Evolutionary conservation across 345 rosid genomes (phyloP), one percentile per base, ranked within the genome.

Genomic region (Eucalyptus tenuipes): DNA sequence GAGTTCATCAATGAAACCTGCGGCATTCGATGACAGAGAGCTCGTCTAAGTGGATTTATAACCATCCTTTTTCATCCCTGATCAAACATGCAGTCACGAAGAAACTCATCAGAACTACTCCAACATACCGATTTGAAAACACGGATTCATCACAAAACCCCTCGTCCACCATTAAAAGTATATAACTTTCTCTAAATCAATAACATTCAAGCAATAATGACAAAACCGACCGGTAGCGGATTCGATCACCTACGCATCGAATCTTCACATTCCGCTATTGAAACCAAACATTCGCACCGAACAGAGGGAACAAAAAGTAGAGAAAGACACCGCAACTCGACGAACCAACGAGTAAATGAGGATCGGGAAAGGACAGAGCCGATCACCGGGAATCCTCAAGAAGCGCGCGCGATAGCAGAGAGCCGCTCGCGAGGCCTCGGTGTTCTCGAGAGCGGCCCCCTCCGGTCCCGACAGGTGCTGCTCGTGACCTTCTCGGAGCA

Each of bases 21-120:
- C 97, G 53, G 99, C 99, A 90, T 97, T 93, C 95, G 12, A 98
- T 94, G 57, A 98, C 96, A 91, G 91, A 97, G 1, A 96, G 94
- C 89, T 95, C 95, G 92, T 96, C 99, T 85, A 97, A 90, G 90
- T 98, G 57, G 99, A 90, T 98, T 97, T 44, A 96, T 95, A 87
- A 95, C 99, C 99, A 96, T 97, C 94, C 24, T 96, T 98, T 89
- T 95, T 95, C 98, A 97, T 96, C 53, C 99, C 99, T 98, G 61
- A 40, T 31, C 22, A 17, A 57, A 79, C 33, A 87, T 5, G 9
- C 84, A 75, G 47, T 40, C 84, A 6, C 44, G 22, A 47, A 50
- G 33, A 87, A 40, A 10, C 33, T 47, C 33, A 37, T 64, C 68
- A 22, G 66, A 40, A 64, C 40, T 18, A 37, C 33, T 20, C 59